phyloP scores from a whole-genome alignment of 805 yeast species.

The Komagataella ulmi region DNA sequence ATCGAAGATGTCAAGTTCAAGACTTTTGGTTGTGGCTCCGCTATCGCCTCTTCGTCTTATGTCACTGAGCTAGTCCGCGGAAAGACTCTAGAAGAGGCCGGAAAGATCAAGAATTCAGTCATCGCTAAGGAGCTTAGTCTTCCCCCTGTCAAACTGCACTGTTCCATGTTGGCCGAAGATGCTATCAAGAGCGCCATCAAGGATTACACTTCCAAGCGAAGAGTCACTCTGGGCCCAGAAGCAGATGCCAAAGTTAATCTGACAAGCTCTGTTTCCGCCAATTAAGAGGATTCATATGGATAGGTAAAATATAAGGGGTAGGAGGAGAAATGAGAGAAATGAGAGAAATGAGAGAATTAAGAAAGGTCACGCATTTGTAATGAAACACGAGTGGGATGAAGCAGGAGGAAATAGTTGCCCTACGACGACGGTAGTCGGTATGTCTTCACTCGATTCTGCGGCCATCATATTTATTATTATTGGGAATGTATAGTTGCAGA shows the following conservation, averaged over 20 bases:
- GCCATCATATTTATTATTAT: background rate
- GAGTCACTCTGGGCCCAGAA: constrained; percentile 45
- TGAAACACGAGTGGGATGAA: background rate
- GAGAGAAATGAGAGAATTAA: background rate
- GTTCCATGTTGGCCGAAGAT: constrained; percentile 98
- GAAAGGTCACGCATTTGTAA: background rate
- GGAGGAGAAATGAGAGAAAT: background rate
- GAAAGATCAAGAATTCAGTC: constrained; percentile 80
- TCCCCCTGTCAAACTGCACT: constrained; percentile 95
- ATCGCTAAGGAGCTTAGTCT: constrained; percentile 90
- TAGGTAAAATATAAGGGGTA: background rate
- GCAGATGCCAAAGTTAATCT: constrained; percentile 12
- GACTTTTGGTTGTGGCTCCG: constrained; percentile 98
- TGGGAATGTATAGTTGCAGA: background rate
- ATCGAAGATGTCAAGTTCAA: constrained; percentile 94
- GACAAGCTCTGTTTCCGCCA: background rate
- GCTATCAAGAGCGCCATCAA: constrained; percentile 96
- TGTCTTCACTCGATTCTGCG: background rate
- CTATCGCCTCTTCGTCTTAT: constrained; percentile 91
- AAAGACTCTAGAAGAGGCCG: constrained; percentile 87
- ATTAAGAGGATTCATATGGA: background rate
- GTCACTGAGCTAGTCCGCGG: constrained; percentile 95
- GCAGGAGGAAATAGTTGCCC: background rate
- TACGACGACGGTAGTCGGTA: background rate
- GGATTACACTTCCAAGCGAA: constrained; percentile 82